Conservation (phyloP, 2,329 filamentous ascomycete species). For the Pleurostoma richardsiae region DNA sequence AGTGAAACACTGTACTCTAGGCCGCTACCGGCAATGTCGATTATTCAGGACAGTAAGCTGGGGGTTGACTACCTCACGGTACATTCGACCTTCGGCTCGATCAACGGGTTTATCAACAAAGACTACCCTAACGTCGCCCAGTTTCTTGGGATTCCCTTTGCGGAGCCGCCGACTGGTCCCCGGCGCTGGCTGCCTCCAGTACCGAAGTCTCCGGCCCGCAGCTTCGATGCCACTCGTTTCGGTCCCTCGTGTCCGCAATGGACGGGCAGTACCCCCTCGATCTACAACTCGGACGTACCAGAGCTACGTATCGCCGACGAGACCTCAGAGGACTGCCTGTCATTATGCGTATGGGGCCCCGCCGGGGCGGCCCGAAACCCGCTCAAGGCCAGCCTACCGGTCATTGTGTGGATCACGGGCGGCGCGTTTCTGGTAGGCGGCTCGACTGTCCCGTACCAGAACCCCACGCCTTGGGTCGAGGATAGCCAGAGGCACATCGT, state of each 20-base stretch:
- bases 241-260: neutral
- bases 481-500: neutral
- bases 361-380: neutral
- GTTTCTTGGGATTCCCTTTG: slow-evolving; percentile 2
- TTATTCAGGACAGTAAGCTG: neutral
- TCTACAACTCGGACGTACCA: neutral
- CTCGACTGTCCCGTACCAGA: neutral
- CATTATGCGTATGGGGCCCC: slow-evolving; percentile 1
- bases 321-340: slow-evolving; percentile 2
- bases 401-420: slow-evolving; percentile 4
- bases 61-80: neutral
- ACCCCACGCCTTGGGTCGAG: neutral
- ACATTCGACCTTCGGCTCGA: neutral
- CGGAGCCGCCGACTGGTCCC: slow-evolving; percentile 2
- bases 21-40: neutral
- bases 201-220: neutral
- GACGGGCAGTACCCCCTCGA: neutral
- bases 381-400: neutral
- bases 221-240: neutral
- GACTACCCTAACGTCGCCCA: neutral
- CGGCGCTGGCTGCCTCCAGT: slow-evolving; percentile 3
- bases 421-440: neutral
- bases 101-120: neutral
- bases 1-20: neutral
- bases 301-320: neutral